Conservation (phyloP, 1,284 basidiomycete genomes). For the Malassezia equina region DNA sequence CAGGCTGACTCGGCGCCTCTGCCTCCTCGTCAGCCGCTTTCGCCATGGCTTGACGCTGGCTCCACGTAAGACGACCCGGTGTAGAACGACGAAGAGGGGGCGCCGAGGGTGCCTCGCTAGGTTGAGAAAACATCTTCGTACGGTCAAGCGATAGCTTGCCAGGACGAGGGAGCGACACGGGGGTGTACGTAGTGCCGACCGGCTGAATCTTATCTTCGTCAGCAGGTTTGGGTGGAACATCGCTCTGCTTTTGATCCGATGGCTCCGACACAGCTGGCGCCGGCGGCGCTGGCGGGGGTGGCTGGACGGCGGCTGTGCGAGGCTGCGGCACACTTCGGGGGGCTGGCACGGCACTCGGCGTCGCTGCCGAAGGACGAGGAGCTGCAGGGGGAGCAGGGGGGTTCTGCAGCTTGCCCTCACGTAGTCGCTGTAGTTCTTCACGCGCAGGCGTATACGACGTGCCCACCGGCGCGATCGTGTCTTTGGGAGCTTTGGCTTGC, state of each 20-base stretch:
- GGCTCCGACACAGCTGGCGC: conserved; percentile 9
- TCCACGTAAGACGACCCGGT: conserved; percentile 44
- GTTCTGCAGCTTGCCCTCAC: conserved; percentile 20
- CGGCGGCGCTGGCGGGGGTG: conserved; percentile 20
- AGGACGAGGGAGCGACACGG: conserved; percentile 40
- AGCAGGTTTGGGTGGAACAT: conserved; percentile 25
- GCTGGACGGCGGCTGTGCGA: conserved; percentile 8
- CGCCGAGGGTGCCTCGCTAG: conserved; percentile 12
- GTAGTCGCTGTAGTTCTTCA: conserved; percentile 38
- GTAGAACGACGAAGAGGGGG: conserved; percentile 21
- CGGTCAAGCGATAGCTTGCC: conserved; percentile 43
- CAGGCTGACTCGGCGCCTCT: conserved; percentile 15
- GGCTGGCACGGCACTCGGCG: not conserved
- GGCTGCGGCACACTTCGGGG: conserved; percentile 16
- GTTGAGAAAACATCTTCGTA: conserved; percentile 33
- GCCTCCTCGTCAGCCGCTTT: conserved; percentile 37
- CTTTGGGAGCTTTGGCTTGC: conserved; percentile 31
- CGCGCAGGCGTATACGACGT: conserved; percentile 33
- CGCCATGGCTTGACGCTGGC: conserved; percentile 41
- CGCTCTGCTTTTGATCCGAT: conserved; percentile 1
- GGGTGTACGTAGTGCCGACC: conserved; percentile 43
- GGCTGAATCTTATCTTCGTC: conserved; percentile 43
- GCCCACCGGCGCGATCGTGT: conserved; percentile 38
- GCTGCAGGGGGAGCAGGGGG: conserved; percentile 10
- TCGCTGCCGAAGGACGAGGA: conserved; percentile 1